Evolutionary conservation across 495 filamentous ascomycete species (phyloP).

Genomic region (Talaromyces adpressus): DNA sequence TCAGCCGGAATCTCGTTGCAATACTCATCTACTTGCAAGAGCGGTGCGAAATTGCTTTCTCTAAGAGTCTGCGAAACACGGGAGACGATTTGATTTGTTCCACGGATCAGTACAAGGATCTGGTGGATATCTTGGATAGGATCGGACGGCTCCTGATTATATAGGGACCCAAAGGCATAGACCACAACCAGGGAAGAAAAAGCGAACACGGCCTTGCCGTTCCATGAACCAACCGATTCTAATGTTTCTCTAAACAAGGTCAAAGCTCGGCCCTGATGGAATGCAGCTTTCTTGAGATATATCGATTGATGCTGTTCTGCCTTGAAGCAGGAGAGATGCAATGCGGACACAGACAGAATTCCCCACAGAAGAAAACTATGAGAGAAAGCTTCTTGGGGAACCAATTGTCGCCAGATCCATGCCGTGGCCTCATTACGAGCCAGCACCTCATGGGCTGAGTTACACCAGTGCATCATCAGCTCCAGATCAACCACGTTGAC

Average conservation of each 20-base stretch:
- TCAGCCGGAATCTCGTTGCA: not conserved
- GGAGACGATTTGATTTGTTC: not conserved
- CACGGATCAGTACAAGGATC: not conserved
- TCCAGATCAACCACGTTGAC: slow-evolving; percentile 32
- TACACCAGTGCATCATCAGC: slow-evolving; percentile 41
- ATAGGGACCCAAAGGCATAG: not conserved
- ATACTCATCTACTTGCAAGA: not conserved
- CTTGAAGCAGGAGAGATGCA: slow-evolving; percentile 34
- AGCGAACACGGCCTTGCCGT: not conserved
- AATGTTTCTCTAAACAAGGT: slow-evolving; percentile 32
- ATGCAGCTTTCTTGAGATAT: slow-evolving; percentile 33
- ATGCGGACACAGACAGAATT: slow-evolving; percentile 41
- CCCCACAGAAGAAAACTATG: slow-evolving; percentile 46
- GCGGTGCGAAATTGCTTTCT: not conserved
- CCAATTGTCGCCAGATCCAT: not conserved
- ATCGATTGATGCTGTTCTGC: slow-evolving; percentile 16
- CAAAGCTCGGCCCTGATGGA: slow-evolving; percentile 41
- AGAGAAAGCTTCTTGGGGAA: slow-evolving; percentile 29
- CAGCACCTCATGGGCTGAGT: slow-evolving; percentile 23
- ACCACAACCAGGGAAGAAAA: not conserved
- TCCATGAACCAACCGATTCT: not conserved
- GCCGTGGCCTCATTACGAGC: slow-evolving; percentile 21
- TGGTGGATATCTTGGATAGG: not conserved
- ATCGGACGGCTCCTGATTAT: not conserved
- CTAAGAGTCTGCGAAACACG: not conserved